Evolutionary conservation across 2,329 filamentous ascomycete species (phyloP), one percentile per base, ranked within the genome.

Genomic region (Trichoderma koningiopsis): DNA sequence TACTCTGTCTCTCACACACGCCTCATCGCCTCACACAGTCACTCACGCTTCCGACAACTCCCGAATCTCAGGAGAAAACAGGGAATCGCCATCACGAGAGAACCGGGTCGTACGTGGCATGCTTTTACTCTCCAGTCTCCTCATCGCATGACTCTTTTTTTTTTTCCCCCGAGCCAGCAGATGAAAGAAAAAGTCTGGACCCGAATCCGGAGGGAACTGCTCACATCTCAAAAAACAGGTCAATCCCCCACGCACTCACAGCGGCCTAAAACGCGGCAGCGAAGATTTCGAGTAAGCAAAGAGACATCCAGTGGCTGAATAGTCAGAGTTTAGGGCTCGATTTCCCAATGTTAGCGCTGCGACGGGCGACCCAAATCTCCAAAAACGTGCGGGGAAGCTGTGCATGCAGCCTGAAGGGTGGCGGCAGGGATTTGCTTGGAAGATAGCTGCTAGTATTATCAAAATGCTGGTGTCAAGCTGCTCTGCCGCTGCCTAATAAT

Each of bases 241-340:
- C 61, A 65, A 65, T 57, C 62, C 62, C 62, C 62, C 62, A 65
- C 62, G 62, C 62, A 52, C 62, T 31, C 52, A 57, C 16, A 53
- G 49, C 14, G 24, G 14, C 52, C 33, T 49, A 49, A 49, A 49
- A 49, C 19, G 24, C 47, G n/a, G n/a, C 47, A 24, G 47, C 47
- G 22, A 24, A 13, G 47, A 22, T 5, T 13, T 24, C 8, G n/a
- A 35, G 29, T 57, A 31, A 57, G 55, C 55, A 57, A 13, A 29
- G 29, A 35, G 29, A 57, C 27, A 49, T 49, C 22, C 10, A 13
- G 22, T 57, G 63, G 63, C 63, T 66, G 63, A 66, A 66, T 58
- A 35, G 63, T 66, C 63, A 66, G 63, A 66, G 63, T 66, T 66
- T 66, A 66, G 63, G 63, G 63, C 49, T 58, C 40, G 35, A 16